These are phyloP conservation scores for Mollisia scopiformis DNA, from an alignment of 2,329 filamentous ascomycete species.

Conservation along the genomic window DNA sequence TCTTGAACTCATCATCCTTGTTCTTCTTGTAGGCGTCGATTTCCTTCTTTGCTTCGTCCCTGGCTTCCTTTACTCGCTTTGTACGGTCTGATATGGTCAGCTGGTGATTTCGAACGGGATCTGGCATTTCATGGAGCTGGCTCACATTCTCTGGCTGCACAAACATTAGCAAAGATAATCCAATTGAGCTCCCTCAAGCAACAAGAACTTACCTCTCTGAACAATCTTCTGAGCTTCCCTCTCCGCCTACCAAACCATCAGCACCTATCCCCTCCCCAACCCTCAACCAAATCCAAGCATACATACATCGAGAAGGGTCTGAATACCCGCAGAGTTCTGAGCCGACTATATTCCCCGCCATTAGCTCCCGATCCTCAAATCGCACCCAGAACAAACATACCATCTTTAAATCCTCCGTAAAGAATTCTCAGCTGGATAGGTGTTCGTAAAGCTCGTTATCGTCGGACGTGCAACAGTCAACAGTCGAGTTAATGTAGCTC, in stretches of 20 bases:
- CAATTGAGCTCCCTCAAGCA: constrained; percentile 1
- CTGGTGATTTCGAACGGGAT: background rate
- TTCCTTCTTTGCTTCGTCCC: constrained; percentile 95
- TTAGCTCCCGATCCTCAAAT: constrained; percentile 22
- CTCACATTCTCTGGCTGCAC: constrained; percentile 84
- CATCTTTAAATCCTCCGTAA: constrained; percentile 29
- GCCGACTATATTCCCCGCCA: constrained; percentile 69
- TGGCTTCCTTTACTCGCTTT: constrained; percentile 95
- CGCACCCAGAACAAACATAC: constrained; percentile 18
- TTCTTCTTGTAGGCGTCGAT: constrained; percentile 88
- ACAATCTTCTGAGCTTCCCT: constrained; percentile 99
- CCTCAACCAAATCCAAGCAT: background rate
- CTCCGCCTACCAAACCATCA: constrained; percentile 72
- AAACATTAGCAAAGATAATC: constrained; percentile 34
- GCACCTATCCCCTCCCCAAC: constrained; percentile 27
- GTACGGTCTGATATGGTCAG: constrained; percentile 70
- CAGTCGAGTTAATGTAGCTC: constrained; percentile 8
- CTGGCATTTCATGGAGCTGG: constrained; percentile 25
- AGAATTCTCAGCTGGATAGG: constrained; percentile 12
- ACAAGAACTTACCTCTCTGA: constrained; percentile 73
- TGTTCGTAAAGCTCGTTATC: constrained; percentile 23
- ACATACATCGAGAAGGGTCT: constrained; percentile 96
- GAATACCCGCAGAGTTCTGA: constrained; percentile 97
- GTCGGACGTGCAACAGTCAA: constrained; percentile 10
- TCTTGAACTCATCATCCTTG: constrained; percentile 95